These are phyloP conservation scores for barley (Hordeum vulgare) DNA, from an alignment of 176 grass and related monocot genomes.

Conservation along the genomic window DNA sequence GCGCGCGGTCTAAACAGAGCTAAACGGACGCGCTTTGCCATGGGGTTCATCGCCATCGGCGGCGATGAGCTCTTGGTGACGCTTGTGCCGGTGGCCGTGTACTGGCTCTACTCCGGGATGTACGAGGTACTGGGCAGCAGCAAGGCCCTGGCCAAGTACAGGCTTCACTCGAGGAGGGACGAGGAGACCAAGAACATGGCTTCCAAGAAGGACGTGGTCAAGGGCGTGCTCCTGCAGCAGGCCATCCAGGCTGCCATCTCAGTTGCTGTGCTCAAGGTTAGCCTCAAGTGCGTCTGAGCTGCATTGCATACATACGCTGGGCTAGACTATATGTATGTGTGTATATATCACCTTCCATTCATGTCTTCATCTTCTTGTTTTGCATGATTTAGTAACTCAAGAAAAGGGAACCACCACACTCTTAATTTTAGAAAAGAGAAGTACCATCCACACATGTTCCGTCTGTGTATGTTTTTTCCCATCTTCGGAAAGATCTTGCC, in stretches of 20 bases:
- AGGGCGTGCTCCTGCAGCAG: constrained; percentile 73
- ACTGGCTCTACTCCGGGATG: constrained; percentile 68
- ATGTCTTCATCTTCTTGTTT: not conserved
- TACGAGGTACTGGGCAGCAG: constrained; percentile 47
- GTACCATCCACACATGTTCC: not conserved
- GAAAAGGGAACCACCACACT: not conserved
- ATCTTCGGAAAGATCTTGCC: not conserved
- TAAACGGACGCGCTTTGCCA: not conserved
- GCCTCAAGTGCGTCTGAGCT: not conserved
- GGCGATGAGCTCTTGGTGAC: constrained; percentile 33
- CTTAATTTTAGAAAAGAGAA: not conserved
- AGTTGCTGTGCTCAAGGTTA: constrained; percentile 42
- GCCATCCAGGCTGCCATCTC: constrained; percentile 55
- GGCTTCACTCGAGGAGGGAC: constrained; percentile 65
- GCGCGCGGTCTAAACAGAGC: not conserved
- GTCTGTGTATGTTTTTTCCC: too few relatives aligned
- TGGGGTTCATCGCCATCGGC: constrained; percentile 1
- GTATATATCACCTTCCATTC: not conserved
- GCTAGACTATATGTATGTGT: not conserved
- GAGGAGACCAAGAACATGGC: constrained; percentile 68
- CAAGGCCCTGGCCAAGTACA: constrained; percentile 38
- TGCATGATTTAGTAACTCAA: not conserved
- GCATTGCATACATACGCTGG: not conserved
- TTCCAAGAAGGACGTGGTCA: constrained; percentile 53
- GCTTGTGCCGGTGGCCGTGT: constrained; percentile 48